Evolutionary conservation across 2,329 filamentous ascomycete species (phyloP), one percentile per base, ranked within the genome.

Genomic region (Dichotomopilus funicola): DNA sequence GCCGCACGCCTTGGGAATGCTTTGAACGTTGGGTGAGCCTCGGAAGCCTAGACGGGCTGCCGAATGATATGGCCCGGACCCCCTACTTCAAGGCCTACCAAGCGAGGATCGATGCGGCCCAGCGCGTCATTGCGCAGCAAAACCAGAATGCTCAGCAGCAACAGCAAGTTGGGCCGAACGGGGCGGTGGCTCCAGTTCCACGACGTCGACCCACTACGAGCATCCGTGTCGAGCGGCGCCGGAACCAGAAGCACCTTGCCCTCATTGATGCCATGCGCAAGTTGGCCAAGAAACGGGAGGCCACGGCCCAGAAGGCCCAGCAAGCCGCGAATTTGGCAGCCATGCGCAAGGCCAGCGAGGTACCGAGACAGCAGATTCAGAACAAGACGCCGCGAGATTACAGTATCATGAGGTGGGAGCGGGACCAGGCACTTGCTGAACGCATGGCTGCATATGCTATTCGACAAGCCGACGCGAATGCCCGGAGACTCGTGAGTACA

Each of bases 1-100:
- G 94, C 59, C 83, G 94, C 48, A 97, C 92, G 2, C 91, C 92
- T 0, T 99, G 94, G 94, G 94, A 99, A 73, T 99, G 94, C 68
- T 99, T 99, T 65, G 94, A 99, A 71, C 83, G 94, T 44, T 99
- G 92, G 92, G 88, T 96, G 53, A 86, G 88, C 63, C 76, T 97
- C 9, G 94, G 97, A 52, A 86, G 88, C 63, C 75, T 97, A 10
- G 94, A 97, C 72, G 91, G 91, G 1, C 76, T 96, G 40, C 92
- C 94, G 4, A 83, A 87, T 9, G 94, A 99, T 62, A 95, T 97
- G 87, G 86, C 88, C 13, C 96, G 96, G 73, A 96, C 90, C 0
- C 87, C 91, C 45, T 99, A 97, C 69, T 99, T 97, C 78, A 89
- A 91, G 66, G 73, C 80, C 1, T 86, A 85, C 66, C 83, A 81